Conservation (phyloP, 208 protist species). For the Blastocrithidia nonstop region DNA sequence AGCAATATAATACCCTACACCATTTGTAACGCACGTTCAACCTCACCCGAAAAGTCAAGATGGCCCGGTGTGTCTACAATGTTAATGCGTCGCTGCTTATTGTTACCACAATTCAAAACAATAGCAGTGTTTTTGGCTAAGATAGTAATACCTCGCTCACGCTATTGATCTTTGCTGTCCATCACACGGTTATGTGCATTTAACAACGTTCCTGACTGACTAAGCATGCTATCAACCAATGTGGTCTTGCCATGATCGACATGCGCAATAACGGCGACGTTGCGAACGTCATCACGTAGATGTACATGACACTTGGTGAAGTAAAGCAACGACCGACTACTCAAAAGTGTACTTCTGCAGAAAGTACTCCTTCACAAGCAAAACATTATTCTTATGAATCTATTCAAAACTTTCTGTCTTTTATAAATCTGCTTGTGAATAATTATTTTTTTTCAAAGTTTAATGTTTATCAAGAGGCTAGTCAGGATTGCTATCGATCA, state of each 20-base stretch:
- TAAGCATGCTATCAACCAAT: slow-evolving; percentile 91
- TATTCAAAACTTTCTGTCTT: too few relatives aligned
- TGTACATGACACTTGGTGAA: slow-evolving; percentile 23
- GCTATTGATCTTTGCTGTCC: slow-evolving; percentile 94
- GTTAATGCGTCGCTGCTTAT: slow-evolving; percentile 75
- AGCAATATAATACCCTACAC: slow-evolving; percentile 94
- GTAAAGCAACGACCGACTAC: too few relatives aligned
- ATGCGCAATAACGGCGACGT: slow-evolving; percentile 95
- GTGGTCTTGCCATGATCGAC: slow-evolving; percentile 97
- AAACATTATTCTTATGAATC: too few relatives aligned
- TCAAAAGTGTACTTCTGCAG: too few relatives aligned
- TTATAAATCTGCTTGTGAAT: too few relatives aligned
- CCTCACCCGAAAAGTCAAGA: slow-evolving; percentile 96
- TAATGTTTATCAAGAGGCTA: too few relatives aligned
- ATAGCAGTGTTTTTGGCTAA: slow-evolving; percentile 91
- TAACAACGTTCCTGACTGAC: slow-evolving; percentile 71
- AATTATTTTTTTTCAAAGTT: too few relatives aligned
- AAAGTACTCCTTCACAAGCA: too few relatives aligned
- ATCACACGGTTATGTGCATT: slow-evolving; percentile 89
- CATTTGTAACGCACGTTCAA: slow-evolving; percentile 95
- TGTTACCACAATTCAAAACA: slow-evolving; percentile 38
- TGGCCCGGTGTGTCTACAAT: slow-evolving; percentile 97
- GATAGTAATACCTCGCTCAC: slow-evolving; percentile 96
- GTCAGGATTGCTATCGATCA: too few relatives aligned
- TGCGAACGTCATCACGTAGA: slow-evolving; percentile 75